Evolutionary conservation across 1,284 basidiomycete species (phyloP).

Genomic region (Boletus sp.): DNA sequence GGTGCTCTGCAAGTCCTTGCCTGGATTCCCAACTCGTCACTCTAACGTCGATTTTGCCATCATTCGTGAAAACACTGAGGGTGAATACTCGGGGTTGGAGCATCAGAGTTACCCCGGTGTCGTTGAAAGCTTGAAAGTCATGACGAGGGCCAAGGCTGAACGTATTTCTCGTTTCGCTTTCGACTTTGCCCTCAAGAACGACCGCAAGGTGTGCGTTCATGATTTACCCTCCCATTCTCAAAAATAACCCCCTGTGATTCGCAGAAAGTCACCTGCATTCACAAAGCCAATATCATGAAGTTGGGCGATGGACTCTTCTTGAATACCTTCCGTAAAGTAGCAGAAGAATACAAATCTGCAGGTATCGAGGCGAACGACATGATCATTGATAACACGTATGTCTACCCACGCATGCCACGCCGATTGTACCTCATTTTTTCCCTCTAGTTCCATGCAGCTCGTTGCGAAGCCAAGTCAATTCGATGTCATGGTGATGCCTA

Average conservation of each 20-base stretch:
- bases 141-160: constrained; percentile 93
- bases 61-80: constrained; percentile 99
- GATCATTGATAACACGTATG: constrained; percentile 98
- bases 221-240: background rate
- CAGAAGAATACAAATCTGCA: constrained; percentile 91
- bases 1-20: constrained; percentile 96
- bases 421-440: background rate
- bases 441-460: constrained; percentile 89
- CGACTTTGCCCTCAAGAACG: constrained; percentile 98
- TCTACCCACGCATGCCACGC: constrained; percentile 12
- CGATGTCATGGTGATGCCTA: constrained; percentile 99
- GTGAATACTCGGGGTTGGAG: constrained; percentile 98
- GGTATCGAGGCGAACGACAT: constrained; percentile 96
- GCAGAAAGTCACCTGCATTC: constrained; percentile 98
- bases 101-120: constrained; percentile 98
- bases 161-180: constrained; percentile 97
- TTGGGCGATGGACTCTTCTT: constrained; percentile 99
- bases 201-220: constrained; percentile 71
- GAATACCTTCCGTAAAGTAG: constrained; percentile 95
- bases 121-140: constrained; percentile 97
- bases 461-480: constrained; percentile 94
- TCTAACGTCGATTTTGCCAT: constrained; percentile 97
- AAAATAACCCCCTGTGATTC: constrained; percentile 12
- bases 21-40: constrained; percentile 97
- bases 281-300: constrained; percentile 99